Base-by-base conservation (phyloP, 2,329 filamentous ascomycete species). In the Periconia sp. region DNA sequence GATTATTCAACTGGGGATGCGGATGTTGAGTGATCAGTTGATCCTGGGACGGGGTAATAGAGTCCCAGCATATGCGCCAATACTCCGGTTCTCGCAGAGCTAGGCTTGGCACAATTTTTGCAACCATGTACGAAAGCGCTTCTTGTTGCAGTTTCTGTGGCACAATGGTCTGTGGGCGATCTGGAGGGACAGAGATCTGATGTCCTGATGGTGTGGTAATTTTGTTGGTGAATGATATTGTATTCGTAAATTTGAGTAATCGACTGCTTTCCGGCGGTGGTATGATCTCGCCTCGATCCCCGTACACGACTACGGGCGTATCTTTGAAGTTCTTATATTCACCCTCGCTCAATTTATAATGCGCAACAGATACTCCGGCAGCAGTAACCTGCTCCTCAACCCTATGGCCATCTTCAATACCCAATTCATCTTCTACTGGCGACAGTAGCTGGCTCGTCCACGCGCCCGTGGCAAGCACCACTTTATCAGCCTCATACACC, bases 221-320 rank as follows among this genome's bases (percentile, higher is more conserved):
- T 5, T 73, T 78, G 57, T 84, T 84, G 28, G 75, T 80, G 56
- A 85, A 80, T 40, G 80, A 82, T 15, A 77, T 73, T 36, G 83
- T 74, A 56, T 81, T 82, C 45, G 82, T 84, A 68, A 84, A 83
- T 61, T 86, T 86, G 45, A 86, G 72, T 2, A 78, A 69, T 0
- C 48, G 57, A 13, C 48, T 56, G 1, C 78, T 76, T 22, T 77
- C 69, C 7, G 78, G 77, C 11, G 76, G 75, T 1, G 76, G 77
- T 5, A 80, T 71, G 4, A 77, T 68, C 54, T 79, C 76, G 3
- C 74, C 74, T 46, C 71, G 54, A 7, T 66, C 71, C 0, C 74
- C 75, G 41, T 76, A 75, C 7, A 78, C 71, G 9, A 85, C 69
- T 0, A 85, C 79, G 0, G 83, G 83, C 25, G 81, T 73, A n/a